Conservation (phyloP, 805 yeast genomes). For the Ogataea nitratoaversa region DNA sequence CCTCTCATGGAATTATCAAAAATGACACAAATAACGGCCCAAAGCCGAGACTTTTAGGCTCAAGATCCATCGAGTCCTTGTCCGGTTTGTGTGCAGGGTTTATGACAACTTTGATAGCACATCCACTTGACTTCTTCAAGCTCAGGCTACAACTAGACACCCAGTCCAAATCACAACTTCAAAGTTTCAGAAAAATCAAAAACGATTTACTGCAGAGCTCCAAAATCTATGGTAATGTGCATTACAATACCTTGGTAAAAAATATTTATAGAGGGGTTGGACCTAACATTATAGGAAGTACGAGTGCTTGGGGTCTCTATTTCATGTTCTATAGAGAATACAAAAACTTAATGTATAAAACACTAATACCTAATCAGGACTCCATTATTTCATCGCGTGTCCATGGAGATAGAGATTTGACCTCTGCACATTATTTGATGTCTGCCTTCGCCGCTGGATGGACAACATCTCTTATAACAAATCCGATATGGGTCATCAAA, state of each 20-base stretch:
- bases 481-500: constrained; percentile 94
- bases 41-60: constrained; percentile 1
- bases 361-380: too few species aligned
- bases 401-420: constrained; percentile 31
- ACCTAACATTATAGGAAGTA: constrained; percentile 79
- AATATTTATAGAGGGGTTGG: constrained; percentile 69
- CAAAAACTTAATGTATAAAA: constrained; percentile 34
- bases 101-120: constrained; percentile 72
- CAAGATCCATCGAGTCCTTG: constrained; percentile 41
- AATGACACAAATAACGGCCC: background rate
- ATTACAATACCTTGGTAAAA: constrained; percentile 10
- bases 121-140: constrained; percentile 86
- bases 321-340: constrained; percentile 70
- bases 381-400: constrained; percentile 2
- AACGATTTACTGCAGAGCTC: constrained; percentile 14
- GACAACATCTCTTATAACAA: constrained; percentile 71
- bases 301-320: constrained; percentile 85
- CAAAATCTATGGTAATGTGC: constrained; percentile 4
- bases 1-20: background rate
- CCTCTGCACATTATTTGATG: constrained; percentile 43
- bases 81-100: constrained; percentile 83
- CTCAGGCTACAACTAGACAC: constrained; percentile 69
- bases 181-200: constrained; percentile 24
- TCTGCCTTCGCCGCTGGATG: constrained; percentile 72
- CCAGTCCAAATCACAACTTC: constrained; percentile 26